phyloP scores from a whole-genome alignment of 805 yeast genomes.

The Teunomyces panamensis region DNA sequence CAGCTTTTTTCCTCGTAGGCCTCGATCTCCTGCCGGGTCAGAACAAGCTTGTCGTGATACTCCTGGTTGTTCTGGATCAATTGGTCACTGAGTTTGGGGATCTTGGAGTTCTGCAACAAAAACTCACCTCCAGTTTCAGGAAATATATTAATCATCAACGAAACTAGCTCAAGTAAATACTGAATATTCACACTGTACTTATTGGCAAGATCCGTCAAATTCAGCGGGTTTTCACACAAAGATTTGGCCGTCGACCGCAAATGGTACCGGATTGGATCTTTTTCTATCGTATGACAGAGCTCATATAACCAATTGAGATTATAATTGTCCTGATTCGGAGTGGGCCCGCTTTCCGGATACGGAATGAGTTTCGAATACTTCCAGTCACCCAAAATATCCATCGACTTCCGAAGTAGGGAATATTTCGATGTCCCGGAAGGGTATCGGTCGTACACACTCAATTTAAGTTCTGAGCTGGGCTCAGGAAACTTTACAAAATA shows the following conservation, averaged over 20 bases:
- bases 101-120: constrained; percentile 34
- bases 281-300: constrained; percentile 45
- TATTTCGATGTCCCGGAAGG: constrained; percentile 55
- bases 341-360: constrained; percentile 21
- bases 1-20: constrained; percentile 37
- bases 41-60: constrained; percentile 18
- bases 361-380: constrained; percentile 39
- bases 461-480: constrained; percentile 38
- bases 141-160: constrained; percentile 30
- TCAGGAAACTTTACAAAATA: constrained; percentile 41
- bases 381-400: constrained; percentile 35
- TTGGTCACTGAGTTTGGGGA: constrained; percentile 30
- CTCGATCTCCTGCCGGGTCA: constrained; percentile 22
- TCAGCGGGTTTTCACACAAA: constrained; percentile 30
- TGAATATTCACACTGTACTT: constrained; percentile 15
- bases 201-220: constrained; percentile 31
- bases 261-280: constrained; percentile 48
- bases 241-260: constrained; percentile 38
- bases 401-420: constrained; percentile 38
- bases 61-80: constrained; percentile 20
- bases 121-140: constrained; percentile 30
- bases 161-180: constrained; percentile 23
- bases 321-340: constrained; percentile 6
- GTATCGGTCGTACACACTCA: constrained; percentile 41
- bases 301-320: constrained; percentile 34